These are phyloP conservation scores for Erucastrum elatum DNA, from an alignment of 345 rosid genomes.

Conservation along the genomic window DNA sequence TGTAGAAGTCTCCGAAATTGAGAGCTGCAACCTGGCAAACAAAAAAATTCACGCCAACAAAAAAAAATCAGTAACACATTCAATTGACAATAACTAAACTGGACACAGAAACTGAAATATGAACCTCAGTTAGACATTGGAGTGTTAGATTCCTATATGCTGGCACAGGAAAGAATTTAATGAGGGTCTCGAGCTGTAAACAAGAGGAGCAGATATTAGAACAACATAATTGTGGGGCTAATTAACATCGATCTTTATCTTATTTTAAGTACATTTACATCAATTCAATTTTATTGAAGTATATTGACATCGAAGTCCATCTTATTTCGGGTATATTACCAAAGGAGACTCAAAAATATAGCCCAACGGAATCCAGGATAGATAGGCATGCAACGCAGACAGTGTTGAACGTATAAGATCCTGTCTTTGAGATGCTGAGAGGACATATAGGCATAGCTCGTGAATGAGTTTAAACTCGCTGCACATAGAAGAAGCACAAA, in stretches of 20 bases:
- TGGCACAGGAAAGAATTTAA: slow-evolving; percentile 77
- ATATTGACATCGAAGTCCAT: background rate
- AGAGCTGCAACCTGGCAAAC: slow-evolving; percentile 84
- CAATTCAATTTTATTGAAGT: background rate
- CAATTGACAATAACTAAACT: slow-evolving; percentile 2
- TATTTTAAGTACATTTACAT: background rate
- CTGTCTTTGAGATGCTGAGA: slow-evolving; percentile 93
- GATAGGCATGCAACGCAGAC: slow-evolving; percentile 96
- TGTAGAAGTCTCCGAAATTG: slow-evolving; percentile 84
- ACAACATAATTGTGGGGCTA: slow-evolving; percentile 16
- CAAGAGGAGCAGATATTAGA: slow-evolving; percentile 32
- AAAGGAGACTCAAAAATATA: slow-evolving; percentile 97
- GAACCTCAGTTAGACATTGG: slow-evolving; percentile 92
- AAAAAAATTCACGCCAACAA: slow-evolving; percentile 15
- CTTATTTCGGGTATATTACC: slow-evolving; percentile 50
- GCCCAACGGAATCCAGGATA: slow-evolving; percentile 99
- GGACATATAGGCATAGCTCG: slow-evolving; percentile 93
- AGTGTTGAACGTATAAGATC: slow-evolving; percentile 94
- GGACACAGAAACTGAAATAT: slow-evolving; percentile 21
- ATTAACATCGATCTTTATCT: slow-evolving; percentile 23
- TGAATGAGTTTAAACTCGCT: slow-evolving; percentile 99
- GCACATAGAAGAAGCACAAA: slow-evolving; percentile 42
- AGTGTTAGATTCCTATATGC: slow-evolving; percentile 90
- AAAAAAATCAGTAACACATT: slow-evolving; percentile 7
- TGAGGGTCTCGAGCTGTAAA: slow-evolving; percentile 87